These are phyloP conservation scores for Artemisia annua DNA, from an alignment of 129 eudicot species.

Conservation along the genomic window DNA sequence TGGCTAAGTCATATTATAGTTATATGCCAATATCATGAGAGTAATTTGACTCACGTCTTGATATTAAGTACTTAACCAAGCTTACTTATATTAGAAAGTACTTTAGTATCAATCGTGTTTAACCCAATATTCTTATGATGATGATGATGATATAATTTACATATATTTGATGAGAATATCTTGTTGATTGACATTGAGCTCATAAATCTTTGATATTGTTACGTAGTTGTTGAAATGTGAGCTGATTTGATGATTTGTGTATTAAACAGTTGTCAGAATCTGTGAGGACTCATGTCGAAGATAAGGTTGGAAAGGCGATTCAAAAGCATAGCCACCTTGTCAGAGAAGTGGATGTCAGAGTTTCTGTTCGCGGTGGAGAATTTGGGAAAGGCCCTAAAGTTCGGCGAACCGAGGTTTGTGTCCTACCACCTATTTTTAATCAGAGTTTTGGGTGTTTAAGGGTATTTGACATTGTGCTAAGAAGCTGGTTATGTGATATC, in stretches of 20 bases:
- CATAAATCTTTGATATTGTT: neutral
- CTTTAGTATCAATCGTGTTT: too few relatives aligned
- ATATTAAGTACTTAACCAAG: too few relatives aligned
- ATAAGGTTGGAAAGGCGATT: constrained; percentile 81
- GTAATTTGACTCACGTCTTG: too few relatives aligned
- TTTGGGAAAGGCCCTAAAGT: constrained; percentile 85
- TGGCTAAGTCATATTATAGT: too few relatives aligned
- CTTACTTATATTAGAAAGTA: too few relatives aligned
- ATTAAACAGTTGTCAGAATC: constrained; percentile 57
- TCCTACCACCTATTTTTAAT: neutral
- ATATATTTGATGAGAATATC: too few relatives aligned
- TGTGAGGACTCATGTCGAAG: constrained; percentile 77
- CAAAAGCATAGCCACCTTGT: constrained; percentile 90
- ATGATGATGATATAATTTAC: too few relatives aligned
- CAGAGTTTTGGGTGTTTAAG: neutral
- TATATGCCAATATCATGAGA: too few relatives aligned
- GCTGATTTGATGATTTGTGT: constrained; percentile 14
- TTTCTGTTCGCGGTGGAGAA: constrained; percentile 85
- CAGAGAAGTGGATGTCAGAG: constrained; percentile 85
- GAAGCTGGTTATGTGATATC: too few relatives aligned
- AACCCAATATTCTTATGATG: too few relatives aligned
- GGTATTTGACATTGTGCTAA: too few relatives aligned
- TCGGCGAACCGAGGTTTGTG: constrained; percentile 78
- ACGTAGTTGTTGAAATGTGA: constrained; percentile 6
- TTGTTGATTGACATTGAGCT: too few relatives aligned